These are phyloP conservation scores for Candida morakotiae DNA, from an alignment of 805 yeast species.

Conservation along the genomic window DNA sequence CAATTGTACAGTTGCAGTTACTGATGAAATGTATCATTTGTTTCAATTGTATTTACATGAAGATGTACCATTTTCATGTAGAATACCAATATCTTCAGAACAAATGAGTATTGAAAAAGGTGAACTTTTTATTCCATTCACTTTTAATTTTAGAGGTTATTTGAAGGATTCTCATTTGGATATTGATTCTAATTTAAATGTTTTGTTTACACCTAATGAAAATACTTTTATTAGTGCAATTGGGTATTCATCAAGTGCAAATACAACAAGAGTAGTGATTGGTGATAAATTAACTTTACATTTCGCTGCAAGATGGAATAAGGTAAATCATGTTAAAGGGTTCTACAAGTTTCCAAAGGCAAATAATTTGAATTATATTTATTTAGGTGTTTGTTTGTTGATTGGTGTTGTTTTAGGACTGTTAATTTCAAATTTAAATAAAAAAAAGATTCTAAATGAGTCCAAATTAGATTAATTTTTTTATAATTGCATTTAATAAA, in stretches of 20 bases:
- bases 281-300: slow-evolving; percentile 58
- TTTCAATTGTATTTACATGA: slow-evolving; percentile 75
- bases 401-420: slow-evolving; percentile 1
- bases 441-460: slow-evolving; percentile 12
- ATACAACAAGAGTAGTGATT: slow-evolving; percentile 58
- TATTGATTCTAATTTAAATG: slow-evolving; percentile 54
- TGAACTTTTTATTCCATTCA: slow-evolving; percentile 52
- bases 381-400: slow-evolving; percentile 1
- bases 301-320: slow-evolving; percentile 58
- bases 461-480: slow-evolving; percentile 27
- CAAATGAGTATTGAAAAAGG: slow-evolving; percentile 39
- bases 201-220: slow-evolving; percentile 41
- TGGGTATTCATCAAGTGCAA: slow-evolving; percentile 59
- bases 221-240: slow-evolving; percentile 49
- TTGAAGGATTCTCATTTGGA: slow-evolving; percentile 67
- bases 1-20: slow-evolving; percentile 57
- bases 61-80: slow-evolving; percentile 71
- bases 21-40: slow-evolving; percentile 65
- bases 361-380: slow-evolving; percentile 1
- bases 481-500: slow-evolving; percentile 37
- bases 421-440: slow-evolving; percentile 3
- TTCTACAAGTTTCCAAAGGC: slow-evolving; percentile 32
- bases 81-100: slow-evolving; percentile 49
- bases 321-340: slow-evolving; percentile 31
- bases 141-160: slow-evolving; percentile 62